Conservation (phyloP, 352 stramenopile genomes). For the Globisporangium solare region DNA sequence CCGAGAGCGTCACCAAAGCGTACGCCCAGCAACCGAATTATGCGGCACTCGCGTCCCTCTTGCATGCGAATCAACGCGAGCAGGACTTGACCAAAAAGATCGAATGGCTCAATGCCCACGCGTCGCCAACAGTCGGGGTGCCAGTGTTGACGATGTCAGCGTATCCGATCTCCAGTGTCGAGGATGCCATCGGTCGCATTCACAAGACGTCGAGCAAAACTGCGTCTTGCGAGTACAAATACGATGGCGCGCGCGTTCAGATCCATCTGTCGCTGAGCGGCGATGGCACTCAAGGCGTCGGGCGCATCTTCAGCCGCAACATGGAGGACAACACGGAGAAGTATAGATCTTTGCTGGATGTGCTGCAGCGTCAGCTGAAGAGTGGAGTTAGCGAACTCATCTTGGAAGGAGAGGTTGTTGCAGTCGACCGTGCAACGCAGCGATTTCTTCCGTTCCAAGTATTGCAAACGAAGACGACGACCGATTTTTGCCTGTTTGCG, state of each 20-base stretch:
- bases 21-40: slow-evolving; percentile 76
- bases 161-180: slow-evolving; percentile 64
- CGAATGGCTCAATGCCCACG: slow-evolving; percentile 27
- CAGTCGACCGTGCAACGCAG: slow-evolving; percentile 42
- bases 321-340: slow-evolving; percentile 76
- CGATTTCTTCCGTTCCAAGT: slow-evolving; percentile 72
- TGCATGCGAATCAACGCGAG: slow-evolving; percentile 28
- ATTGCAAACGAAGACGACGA: slow-evolving; percentile 68
- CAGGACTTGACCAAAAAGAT: slow-evolving; percentile 19
- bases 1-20: slow-evolving; percentile 53
- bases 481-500: slow-evolving; percentile 70
- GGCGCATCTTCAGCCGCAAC: slow-evolving; percentile 80
- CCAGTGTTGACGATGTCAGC: slow-evolving; percentile 80
- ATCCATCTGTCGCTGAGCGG: slow-evolving; percentile 39
- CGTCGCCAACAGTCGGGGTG: slow-evolving; percentile 37
- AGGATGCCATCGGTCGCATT: slow-evolving; percentile 39
- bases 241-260: slow-evolving; percentile 77
- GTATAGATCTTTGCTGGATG: slow-evolving; percentile 50
- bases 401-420: slow-evolving; percentile 75
- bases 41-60: slow-evolving; percentile 33
- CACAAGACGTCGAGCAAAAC: slow-evolving; percentile 25
- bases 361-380: slow-evolving; percentile 29
- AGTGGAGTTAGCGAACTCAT: slow-evolving; percentile 30
- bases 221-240: slow-evolving; percentile 80
- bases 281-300: background rate